Evolutionary conservation across 805 yeast species (phyloP).

Genomic region (Debaryomyces castellii): DNA sequence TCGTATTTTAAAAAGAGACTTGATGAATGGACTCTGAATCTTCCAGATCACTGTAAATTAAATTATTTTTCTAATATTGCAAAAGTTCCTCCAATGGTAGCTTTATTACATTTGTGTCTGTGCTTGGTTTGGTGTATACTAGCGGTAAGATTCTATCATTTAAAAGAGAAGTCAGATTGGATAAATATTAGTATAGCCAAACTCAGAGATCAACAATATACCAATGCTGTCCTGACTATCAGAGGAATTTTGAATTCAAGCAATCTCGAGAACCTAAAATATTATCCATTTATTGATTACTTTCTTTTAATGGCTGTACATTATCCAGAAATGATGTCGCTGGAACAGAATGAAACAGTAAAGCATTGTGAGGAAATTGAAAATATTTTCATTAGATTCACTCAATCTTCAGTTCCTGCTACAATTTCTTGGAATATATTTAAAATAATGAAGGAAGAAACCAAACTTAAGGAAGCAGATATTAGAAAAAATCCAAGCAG

Average conservation of each 20-base stretch:
- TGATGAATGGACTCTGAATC: neutral
- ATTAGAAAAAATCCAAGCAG: neutral
- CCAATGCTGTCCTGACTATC: slow-evolving; percentile 1
- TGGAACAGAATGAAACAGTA: neutral
- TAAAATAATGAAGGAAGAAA: slow-evolving; percentile 10
- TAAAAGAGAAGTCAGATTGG: neutral
- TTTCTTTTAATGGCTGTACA: neutral
- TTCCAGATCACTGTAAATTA: slow-evolving; percentile 16
- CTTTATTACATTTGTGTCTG: slow-evolving; percentile 14
- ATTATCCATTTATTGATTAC: slow-evolving; percentile 3
- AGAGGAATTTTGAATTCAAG: neutral
- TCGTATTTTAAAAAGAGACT: slow-evolving; percentile 1
- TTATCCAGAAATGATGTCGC: slow-evolving; percentile 1
- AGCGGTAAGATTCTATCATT: slow-evolving; percentile 12
- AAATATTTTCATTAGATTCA: slow-evolving; percentile 8
- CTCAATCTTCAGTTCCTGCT: slow-evolving; percentile 13
- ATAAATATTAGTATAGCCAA: neutral
- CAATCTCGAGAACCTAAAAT: neutral
- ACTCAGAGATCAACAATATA: slow-evolving; percentile 1
- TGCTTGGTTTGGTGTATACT: slow-evolving; percentile 19
- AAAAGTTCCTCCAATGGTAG: slow-evolving; percentile 14
- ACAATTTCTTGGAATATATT: slow-evolving; percentile 16
- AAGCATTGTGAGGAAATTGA: slow-evolving; percentile 8
- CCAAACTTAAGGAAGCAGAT: neutral
- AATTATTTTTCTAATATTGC: slow-evolving; percentile 3